Evolutionary conservation across 2,329 filamentous ascomycete species (phyloP), one percentile per base, ranked within the genome.

Genomic region (Clonostachys sp.): DNA sequence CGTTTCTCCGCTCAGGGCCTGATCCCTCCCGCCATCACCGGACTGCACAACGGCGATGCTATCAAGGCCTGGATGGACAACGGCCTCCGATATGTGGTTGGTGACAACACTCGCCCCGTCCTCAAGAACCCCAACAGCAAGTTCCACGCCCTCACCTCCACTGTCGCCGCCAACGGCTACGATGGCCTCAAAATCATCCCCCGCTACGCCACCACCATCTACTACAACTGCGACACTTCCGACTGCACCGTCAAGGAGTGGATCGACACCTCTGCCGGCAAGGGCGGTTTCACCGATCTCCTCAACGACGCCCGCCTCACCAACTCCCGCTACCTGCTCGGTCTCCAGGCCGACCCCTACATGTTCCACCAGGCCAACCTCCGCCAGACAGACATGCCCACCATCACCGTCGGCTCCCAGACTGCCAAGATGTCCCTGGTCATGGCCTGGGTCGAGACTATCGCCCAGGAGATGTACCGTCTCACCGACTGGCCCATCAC

Each of bases 281-380:
- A 61, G n/a, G 80, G 80, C 5, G 67, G 64, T 41, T 83, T 81
- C 53, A 61, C 66, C 5, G 65, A 74, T 53, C 68, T 84, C 6
- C 63, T 84, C 8, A 60, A 62, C 5, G 64, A 72, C 38, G 78
- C 81, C 45, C 71, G 71, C 45, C 59, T 65, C 5, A 77, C 76
- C 42, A 81, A 79, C 44, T 74, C 76, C 34, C 72, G 78, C 34
- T 75, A 83, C 55, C 64, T 84, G 18, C 69, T 84, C 36, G 74
- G 71, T 12, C 68, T 84, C 6, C 73, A 75, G 51, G 74, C 73
- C 52, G 79, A 80, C 44, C 65, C 70, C 30, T 81, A 53, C 45
- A 83, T 83, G 79, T 82, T 84, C 68, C 81, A 85, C 60, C 80
- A 84, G 63, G 78, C 79, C 48, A 84, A 85, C 57, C 56, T 80